Percentiles rank a stretch among this genome's conserved stretches.
phyloP scores from a whole-genome alignment of 1,139 yeast species.

The Zygoascus meyerae region DNA sequence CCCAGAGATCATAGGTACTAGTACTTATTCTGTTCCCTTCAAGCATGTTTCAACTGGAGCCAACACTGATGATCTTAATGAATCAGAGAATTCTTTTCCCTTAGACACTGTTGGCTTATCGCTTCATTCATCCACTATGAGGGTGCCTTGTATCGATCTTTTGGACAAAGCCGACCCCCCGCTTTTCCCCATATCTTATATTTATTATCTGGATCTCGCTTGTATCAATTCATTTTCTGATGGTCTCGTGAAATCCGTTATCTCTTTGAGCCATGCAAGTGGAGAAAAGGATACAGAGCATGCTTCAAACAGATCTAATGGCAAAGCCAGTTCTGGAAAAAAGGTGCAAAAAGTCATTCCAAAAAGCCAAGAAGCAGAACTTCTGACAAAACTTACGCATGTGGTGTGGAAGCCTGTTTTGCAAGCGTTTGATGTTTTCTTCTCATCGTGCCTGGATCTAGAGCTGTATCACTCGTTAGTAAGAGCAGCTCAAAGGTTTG shows the following conservation, averaged over 20 bases:
- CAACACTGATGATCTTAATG: slow-evolving; percentile 12
- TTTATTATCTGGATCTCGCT: slow-evolving; percentile 52
- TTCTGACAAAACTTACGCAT: slow-evolving; percentile 31
- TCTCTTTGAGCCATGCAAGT: slow-evolving; percentile 27
- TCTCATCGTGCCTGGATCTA: slow-evolving; percentile 62
- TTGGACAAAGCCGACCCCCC: slow-evolving; percentile 75
- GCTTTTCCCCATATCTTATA: slow-evolving; percentile 54
- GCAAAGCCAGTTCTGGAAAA: not conserved
- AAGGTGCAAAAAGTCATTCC: not conserved
- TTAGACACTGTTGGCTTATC: slow-evolving; percentile 23
- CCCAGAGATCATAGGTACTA: slow-evolving; percentile 24
- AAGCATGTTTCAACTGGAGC: slow-evolving; percentile 10
- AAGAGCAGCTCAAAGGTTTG: slow-evolving; percentile 68
- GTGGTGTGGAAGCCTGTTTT: slow-evolving; percentile 45
- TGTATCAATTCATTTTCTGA: slow-evolving; percentile 57
- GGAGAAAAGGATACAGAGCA: not conserved
- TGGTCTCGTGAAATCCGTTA: slow-evolving; percentile 57
- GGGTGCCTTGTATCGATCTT: slow-evolving; percentile 60
- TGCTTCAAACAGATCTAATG: not conserved
- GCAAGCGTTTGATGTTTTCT: slow-evolving; percentile 44
- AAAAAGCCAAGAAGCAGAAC: slow-evolving; percentile 4
- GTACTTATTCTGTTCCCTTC: slow-evolving; percentile 21
- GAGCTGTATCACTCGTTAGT: slow-evolving; percentile 61
- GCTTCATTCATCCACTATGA: slow-evolving; percentile 37
- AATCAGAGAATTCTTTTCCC: slow-evolving; percentile 11